Evolutionary conservation across 2,329 filamentous ascomycete genomes (phyloP).

Genomic region (Aspergillus ibericus): DNA sequence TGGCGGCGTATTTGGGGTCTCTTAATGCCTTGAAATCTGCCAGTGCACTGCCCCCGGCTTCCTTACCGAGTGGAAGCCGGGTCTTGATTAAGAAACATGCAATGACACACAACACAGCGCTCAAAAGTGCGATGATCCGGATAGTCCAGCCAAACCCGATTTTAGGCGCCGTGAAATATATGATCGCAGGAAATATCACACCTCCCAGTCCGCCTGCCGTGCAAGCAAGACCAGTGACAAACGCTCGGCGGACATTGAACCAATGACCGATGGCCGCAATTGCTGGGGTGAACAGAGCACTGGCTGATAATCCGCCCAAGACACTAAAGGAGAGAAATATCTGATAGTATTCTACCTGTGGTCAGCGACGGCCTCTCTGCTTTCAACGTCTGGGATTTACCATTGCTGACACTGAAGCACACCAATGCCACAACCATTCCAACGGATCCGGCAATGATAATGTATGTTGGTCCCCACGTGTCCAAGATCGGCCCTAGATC

Average conservation of each 20-base stretch:
- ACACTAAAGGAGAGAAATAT: slow-evolving; percentile 39
- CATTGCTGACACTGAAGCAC: slow-evolving; percentile 29
- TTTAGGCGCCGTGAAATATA: slow-evolving; percentile 27
- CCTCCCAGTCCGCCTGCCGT: slow-evolving; percentile 38
- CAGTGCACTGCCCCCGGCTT: neutral
- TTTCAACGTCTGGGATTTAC: slow-evolving; percentile 6
- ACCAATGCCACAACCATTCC: slow-evolving; percentile 28
- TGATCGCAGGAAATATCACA: slow-evolving; percentile 36
- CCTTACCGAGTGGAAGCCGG: neutral
- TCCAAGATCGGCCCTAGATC: slow-evolving; percentile 20
- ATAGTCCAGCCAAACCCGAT: slow-evolving; percentile 36
- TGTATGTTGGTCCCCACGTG: slow-evolving; percentile 12
- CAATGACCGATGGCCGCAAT: slow-evolving; percentile 36
- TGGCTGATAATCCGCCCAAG: slow-evolving; percentile 34
- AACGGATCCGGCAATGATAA: slow-evolving; percentile 19
- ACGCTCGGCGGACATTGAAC: slow-evolving; percentile 33
- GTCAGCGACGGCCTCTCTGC: slow-evolving; percentile 8
- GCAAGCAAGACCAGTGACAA: slow-evolving; percentile 37
- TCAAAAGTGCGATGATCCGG: slow-evolving; percentile 30
- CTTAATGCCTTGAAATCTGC: slow-evolving; percentile 26
- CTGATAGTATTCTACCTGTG: slow-evolving; percentile 35
- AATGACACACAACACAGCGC: slow-evolving; percentile 12
- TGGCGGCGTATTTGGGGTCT: slow-evolving; percentile 26
- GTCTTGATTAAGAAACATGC: slow-evolving; percentile 6
- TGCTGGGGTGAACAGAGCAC: slow-evolving; percentile 32